Base-by-base conservation (phyloP, 352 stramenopile species). In the Peronosclerospora sorghi region DNA sequence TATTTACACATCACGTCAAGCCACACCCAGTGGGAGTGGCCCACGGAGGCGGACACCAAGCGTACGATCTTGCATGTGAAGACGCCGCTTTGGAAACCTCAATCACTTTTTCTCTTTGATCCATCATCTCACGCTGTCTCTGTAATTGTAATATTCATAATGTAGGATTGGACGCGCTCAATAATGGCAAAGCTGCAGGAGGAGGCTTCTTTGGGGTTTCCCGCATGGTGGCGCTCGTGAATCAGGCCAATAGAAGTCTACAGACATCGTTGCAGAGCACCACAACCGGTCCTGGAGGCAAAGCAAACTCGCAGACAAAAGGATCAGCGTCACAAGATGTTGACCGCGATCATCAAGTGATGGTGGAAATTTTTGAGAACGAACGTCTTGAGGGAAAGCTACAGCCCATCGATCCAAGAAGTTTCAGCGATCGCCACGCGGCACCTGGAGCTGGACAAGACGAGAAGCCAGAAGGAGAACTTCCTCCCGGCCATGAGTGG, bases 321-420 rank as follows among this genome's bases (percentile, higher is more conserved):
- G 66, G 65, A 40, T 81, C 65, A 1, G 65, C 62, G 18, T 73
- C 61, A 5, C 67, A 78, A 35, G 71, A 84, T 21, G 38, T 83
- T 3, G 76, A 86, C 48, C 70, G 69, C 21, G 74, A 89, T 30
- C 72, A 71, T 1, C 73, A 92, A 52, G 46, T 72, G n/a, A 28
- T 85, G 7, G 69, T 81, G 17, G 74, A 90, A 40, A 70, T 89
- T n/a, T 93, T 81, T 44, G 80, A 93, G 50, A 86, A 93, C 51
- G 77, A 93, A 37, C 75, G 80, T 2, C 56, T 90, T 18, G 78
- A 90, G 43, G 80, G 78, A 6, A 78, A 79, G n/a, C 36, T 88
- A 28, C 70, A 68, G 32, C 32, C 68, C 2, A 72, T 65, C 20
- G 80, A 93, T 41, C 80, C 80, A 1, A 90, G 86, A 51, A 42